Percentiles rank a stretch among this genome's conserved stretches.
phyloP scores from a whole-genome alignment of 345 rosid genomes.

The Rhodomyrtus tomentosa region DNA sequence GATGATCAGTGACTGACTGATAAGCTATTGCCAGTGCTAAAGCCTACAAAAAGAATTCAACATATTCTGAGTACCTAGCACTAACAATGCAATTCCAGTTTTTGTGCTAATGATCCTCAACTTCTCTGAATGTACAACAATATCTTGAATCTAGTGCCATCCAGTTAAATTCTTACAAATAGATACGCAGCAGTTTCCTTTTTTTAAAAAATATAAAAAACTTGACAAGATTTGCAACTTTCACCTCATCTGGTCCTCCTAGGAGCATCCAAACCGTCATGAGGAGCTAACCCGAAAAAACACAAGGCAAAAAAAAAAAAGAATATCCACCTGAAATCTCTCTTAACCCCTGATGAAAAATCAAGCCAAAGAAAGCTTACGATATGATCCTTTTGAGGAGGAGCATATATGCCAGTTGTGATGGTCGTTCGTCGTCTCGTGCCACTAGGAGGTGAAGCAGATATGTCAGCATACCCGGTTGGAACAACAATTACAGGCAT shows the following conservation, averaged over 20 bases:
- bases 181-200: not conserved
- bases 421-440: conserved; percentile 47
- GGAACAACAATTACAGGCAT: conserved; percentile 67
- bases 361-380: conserved; percentile 35
- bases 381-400: conserved; percentile 66
- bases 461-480: conserved; percentile 39
- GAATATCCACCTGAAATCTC: not conserved
- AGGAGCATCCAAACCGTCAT: not conserved
- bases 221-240: not conserved
- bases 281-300: not conserved
- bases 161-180: not conserved
- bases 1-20: conserved; percentile 62
- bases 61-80: not conserved
- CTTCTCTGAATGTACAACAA: not conserved
- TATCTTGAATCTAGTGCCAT: not conserved
- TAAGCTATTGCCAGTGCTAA: conserved; percentile 85
- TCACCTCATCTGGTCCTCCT: not conserved
- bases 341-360: not conserved
- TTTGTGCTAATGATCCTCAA: not conserved
- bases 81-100: not conserved
- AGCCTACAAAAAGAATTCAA: conserved; percentile 28
- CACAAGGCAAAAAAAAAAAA: not conserved
- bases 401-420: conserved; percentile 73
- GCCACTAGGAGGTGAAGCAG: conserved; percentile 39
- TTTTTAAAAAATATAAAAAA: not conserved